A percentile compares a stretch with the other conserved stretches of the same genome.
Conservation (phyloP, 768 basidiomycete species). For the Serendipita vermifera region DNA sequence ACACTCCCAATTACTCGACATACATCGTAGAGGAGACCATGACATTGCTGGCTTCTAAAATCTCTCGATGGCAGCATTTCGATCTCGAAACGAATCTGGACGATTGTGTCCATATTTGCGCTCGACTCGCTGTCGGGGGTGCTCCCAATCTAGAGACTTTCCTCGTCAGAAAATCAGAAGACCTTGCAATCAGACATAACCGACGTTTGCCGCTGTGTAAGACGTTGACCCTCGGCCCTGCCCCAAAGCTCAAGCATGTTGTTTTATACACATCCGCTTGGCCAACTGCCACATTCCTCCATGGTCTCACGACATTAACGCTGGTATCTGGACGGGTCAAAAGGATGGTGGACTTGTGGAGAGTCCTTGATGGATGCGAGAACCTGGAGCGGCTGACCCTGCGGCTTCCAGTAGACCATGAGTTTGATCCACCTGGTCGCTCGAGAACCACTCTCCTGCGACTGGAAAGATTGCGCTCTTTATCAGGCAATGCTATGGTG, state of each 20-base stretch:
- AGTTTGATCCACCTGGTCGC: constrained; percentile 5
- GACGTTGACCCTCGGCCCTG: not conserved
- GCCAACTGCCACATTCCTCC: constrained; percentile 5
- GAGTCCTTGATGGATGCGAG: not conserved
- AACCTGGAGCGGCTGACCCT: not conserved
- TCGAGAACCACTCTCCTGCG: not conserved
- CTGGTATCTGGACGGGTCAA: constrained; percentile 1
- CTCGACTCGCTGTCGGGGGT: not conserved
- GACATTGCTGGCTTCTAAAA: not conserved
- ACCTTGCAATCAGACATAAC: not conserved
- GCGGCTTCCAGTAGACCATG: constrained; percentile 3
- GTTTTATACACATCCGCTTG: constrained; percentile 4
- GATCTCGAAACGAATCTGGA: constrained; percentile 9
- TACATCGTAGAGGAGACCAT: not conserved
- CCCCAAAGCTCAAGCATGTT: constrained; percentile 7
- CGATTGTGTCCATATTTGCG: not conserved
- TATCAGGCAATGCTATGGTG: not conserved
- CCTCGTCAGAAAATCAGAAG: not conserved
- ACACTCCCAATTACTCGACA: not conserved
- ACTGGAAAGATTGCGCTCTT: not conserved
- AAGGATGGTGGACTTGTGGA: constrained; percentile 1
- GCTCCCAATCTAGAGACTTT: constrained; percentile 7
- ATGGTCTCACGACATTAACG: not conserved
- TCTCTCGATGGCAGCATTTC: constrained; percentile 5
- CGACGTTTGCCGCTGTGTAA: not conserved